Base-by-base conservation (phyloP, 371 early-diverging fungal genomes). In the Synchytrium microbalum region DNA sequence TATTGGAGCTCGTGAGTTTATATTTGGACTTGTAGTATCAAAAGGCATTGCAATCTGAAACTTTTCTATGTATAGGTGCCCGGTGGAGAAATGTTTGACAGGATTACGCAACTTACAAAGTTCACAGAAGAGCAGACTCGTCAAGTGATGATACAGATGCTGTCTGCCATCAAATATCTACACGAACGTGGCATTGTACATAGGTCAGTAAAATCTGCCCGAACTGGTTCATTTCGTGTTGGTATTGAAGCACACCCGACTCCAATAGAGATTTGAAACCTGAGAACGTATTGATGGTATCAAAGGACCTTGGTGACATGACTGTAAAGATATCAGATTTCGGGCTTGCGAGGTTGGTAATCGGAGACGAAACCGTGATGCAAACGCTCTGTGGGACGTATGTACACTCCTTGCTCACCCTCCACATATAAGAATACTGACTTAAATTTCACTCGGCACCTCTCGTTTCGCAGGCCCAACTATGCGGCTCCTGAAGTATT, bases 401-500 rank as follows among this genome's bases (percentile, higher is more conserved):
- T 51, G 14, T 14, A 51, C 51, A n/a, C n/a, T n/a, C 23, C 23
- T 51, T 51, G 51, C 23, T 51, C 51, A n/a, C n/a, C n/a, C n/a
- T n/a, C n/a, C n/a, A n/a, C n/a, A n/a, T n/a, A n/a, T n/a, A n/a
- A n/a, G n/a, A n/a, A n/a, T n/a, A n/a, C n/a, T n/a, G n/a, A n/a
- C n/a, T n/a, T n/a, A n/a, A 26, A 14, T 26, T 57, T 28, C 10
- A 58, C 14, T 10, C n/a, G 52, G 19, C 19, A 62, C 13, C 25
- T 5, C 5, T 46, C 54, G 25, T 56, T 52, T 68, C 72, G 79
- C 13, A 77, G 76, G 24, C 83, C 83, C n/a, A 79, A 80, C 65
- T 82, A 82, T 63, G 83, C 83, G 3, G 80, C 83, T 1, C 98
- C 98, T 51, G 98, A 97, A 77, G 95, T 95, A 13, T 93, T 96